Conservation (phyloP, 768 basidiomycete genomes). For the Galerina marginata region DNA sequence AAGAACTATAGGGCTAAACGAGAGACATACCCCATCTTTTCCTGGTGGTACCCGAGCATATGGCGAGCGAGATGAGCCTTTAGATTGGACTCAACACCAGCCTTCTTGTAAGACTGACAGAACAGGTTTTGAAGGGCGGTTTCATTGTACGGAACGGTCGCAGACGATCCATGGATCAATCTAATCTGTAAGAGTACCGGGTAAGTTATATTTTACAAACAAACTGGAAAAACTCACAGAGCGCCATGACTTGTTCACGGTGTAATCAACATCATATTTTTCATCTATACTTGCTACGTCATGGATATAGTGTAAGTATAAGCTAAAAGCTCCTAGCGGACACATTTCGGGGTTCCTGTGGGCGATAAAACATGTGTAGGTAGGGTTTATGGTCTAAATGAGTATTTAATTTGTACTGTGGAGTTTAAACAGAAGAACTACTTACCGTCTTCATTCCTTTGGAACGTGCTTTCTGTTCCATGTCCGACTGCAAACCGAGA, state of each 20-base stretch:
- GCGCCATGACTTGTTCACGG: not conserved
- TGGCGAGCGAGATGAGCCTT: not conserved
- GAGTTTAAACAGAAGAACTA: not conserved
- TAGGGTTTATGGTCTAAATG: not conserved
- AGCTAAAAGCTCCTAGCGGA: not conserved
- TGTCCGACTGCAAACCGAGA: not conserved
- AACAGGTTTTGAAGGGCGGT: not conserved
- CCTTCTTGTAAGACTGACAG: not conserved
- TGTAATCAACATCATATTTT: not conserved
- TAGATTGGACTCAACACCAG: not conserved
- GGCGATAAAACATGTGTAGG: not conserved
- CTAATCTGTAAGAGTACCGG: not conserved
- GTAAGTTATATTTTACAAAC: not conserved
- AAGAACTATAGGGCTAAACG: no score
- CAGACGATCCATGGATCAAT: not conserved
- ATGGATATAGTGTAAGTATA: not conserved
- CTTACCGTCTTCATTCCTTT: not conserved
- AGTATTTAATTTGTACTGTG: not conserved
- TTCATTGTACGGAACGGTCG: not conserved
- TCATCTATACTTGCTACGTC: not conserved
- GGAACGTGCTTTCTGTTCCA: not conserved
- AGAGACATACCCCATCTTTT: not conserved
- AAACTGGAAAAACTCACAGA: not conserved
- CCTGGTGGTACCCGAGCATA: not conserved
- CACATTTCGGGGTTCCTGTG: not conserved